Evolutionary conservation across 495 filamentous ascomycete species (phyloP).

Genomic region (Schizothecium vesticola): DNA sequence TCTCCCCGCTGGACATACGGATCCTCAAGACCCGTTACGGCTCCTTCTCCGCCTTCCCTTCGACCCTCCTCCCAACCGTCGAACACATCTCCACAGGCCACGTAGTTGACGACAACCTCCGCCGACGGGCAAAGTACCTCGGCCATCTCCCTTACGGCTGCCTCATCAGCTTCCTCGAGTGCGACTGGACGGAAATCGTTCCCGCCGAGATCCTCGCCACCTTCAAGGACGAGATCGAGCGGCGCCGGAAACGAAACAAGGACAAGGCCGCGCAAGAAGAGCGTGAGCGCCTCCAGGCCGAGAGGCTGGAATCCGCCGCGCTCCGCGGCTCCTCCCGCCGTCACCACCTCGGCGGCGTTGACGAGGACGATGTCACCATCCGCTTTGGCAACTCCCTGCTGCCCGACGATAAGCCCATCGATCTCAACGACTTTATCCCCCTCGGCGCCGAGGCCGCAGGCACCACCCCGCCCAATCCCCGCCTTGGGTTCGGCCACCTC

Average conservation of each 20-base stretch:
- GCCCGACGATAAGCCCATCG: conserved; percentile 27
- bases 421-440: conserved; percentile 61
- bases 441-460: conserved; percentile 39
- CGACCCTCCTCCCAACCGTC: conserved; percentile 83
- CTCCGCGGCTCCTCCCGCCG: conserved; percentile 37
- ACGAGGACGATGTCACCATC: conserved; percentile 34
- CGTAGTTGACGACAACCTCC: conserved; percentile 81
- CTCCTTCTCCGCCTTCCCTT: conserved; percentile 75
- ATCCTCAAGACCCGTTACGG: conserved; percentile 90
- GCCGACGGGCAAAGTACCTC: conserved; percentile 84
- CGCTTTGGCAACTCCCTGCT: conserved; percentile 20
- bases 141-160: conserved; percentile 88
- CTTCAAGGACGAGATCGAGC: conserved; percentile 73
- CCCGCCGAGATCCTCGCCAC: conserved; percentile 63
- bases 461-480: conserved; percentile 35
- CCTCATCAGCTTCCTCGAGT: conserved; percentile 90
- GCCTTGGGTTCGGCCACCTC: conserved; percentile 39
- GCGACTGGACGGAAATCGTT: conserved; percentile 93
- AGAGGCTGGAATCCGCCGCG: conserved; percentile 64
- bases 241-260: conserved; percentile 67
- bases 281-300: conserved; percentile 80
- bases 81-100: conserved; percentile 90
- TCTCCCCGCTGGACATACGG: conserved; percentile 90
- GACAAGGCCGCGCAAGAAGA: conserved; percentile 90
- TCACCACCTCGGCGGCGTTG: conserved; percentile 26